Percentiles rank a stretch among this genome's conserved stretches.
Evolutionary conservation across 2,329 filamentous ascomycete genomes (phyloP).

Genomic region (Fusarium sp.): DNA sequence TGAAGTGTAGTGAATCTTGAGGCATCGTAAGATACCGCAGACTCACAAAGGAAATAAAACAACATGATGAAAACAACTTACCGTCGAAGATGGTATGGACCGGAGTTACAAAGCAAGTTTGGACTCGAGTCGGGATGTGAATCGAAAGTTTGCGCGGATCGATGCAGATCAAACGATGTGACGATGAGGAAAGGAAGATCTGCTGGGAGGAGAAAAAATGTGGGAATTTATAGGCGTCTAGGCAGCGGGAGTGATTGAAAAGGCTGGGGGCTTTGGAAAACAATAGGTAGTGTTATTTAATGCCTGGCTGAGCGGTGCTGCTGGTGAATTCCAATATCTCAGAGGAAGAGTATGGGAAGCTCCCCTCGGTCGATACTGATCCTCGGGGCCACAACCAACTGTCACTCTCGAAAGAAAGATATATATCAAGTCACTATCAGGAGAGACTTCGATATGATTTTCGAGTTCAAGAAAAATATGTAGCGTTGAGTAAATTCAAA

Average conservation of each 20-base stretch:
- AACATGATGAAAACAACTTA: conserved; percentile 3
- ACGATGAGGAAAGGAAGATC: conserved; percentile 3
- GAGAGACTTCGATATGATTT: neutral
- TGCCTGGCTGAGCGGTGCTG: neutral
- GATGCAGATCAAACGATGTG: neutral
- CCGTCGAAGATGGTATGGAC: neutral
- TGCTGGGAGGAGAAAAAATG: neutral
- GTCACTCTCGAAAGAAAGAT: neutral
- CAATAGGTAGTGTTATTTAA: neutral
- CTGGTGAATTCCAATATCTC: conserved; percentile 2
- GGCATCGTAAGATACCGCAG: conserved; percentile 8
- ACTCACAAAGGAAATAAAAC: neutral
- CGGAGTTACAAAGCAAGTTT: conserved; percentile 1
- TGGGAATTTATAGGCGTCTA: conserved; percentile 17
- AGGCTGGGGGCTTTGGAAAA: neutral
- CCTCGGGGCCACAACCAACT: neutral
- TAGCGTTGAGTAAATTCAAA: conserved; percentile 21
- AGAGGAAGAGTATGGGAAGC: conserved; percentile 5
- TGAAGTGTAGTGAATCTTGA: neutral
- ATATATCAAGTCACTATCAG: neutral
- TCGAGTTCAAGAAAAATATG: neutral
- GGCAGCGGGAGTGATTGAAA: conserved; percentile 6
- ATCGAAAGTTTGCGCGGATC: neutral
- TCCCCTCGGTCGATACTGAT: neutral
- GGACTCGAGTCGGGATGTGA: conserved; percentile 3